Evolutionary conservation across 371 early-diverging fungal genomes (phyloP), one percentile per base, ranked within the genome.

Genomic region (Mortierella sp.): DNA sequence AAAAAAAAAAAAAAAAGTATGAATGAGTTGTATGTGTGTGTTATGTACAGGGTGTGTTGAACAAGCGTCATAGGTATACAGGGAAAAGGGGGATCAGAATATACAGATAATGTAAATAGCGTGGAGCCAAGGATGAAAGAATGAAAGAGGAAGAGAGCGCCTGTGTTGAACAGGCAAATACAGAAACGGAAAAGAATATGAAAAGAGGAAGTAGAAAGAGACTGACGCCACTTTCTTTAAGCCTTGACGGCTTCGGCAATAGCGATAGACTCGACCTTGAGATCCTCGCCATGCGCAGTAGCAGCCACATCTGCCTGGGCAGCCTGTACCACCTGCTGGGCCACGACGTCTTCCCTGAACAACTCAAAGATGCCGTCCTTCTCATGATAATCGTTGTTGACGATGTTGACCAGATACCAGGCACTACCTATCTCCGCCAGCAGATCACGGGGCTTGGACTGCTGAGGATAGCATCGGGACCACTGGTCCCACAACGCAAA

Each of bases 401-500:
- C 95, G 11, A 97, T 88, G 72, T 95, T 97, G 58, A 97, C 83
- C 65, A 98, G 82, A 89, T 91, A 97, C 82, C 92, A 93, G 23
- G 79, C 83, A 41, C 91, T 83, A 11, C 81, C 79, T 46, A 95
- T 81, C 7, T 83, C 73, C 28, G 70, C 44, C 49, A 98, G 75
- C 34, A 95, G 62, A 54, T 83, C 67, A 34, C 78, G 78, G 34
- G 88, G 83, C 21, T 76, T 43, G 30, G 91, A 85, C 19, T 64
- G 79, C 0, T 80, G 83, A 4, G 83, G 78, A 78, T 95, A 93
- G 65, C 95, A 85, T n/a, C 79, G 73, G 9, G 89, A 89, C 99
- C 98, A 98, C 80, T 93, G 90, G 32, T 82, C 83, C 97, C 98
- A 97, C 27, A 96, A 81, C 30, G 85, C 87, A 79, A 91, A 96